These are phyloP conservation scores for Pyrenochaeta sp. DNA, from an alignment of 2,329 filamentous ascomycete species.

Conservation along the genomic window DNA sequence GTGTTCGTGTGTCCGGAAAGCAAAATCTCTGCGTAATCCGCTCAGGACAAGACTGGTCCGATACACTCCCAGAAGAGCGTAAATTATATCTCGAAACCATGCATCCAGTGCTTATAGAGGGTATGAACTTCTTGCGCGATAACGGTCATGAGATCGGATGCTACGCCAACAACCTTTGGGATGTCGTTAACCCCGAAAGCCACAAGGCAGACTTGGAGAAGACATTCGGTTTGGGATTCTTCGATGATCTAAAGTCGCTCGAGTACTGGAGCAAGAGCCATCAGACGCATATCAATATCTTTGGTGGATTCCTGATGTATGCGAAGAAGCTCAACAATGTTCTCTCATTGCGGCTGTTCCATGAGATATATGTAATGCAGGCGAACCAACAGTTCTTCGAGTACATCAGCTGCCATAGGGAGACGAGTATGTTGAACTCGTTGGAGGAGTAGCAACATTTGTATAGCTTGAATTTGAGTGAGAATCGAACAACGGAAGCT, in stretches of 20 bases:
- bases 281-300: constrained; percentile 53
- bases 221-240: constrained; percentile 55
- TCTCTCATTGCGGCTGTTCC: constrained; percentile 50
- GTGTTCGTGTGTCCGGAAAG: constrained; percentile 48
- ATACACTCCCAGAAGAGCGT: constrained; percentile 52
- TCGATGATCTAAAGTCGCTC: constrained; percentile 52
- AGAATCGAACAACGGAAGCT: background rate
- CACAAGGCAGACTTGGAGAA: constrained; percentile 34
- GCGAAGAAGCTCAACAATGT: constrained; percentile 49
- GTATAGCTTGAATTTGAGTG: background rate
- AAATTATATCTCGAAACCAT: constrained; percentile 56
- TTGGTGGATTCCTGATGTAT: constrained; percentile 52
- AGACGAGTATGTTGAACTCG: constrained; percentile 44
- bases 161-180: constrained; percentile 56
- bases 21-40: constrained; percentile 56
- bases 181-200: constrained; percentile 44
- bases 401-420: constrained; percentile 53
- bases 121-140: constrained; percentile 58
- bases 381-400: constrained; percentile 54
- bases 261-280: constrained; percentile 54
- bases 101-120: constrained; percentile 55
- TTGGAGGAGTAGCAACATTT: background rate
- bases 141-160: constrained; percentile 55
- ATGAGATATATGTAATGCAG: constrained; percentile 53
- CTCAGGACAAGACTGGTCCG: constrained; percentile 58